Evolutionary conservation across 2,329 filamentous ascomycete genomes (phyloP).

Genomic region (Gaeumannomyces tritici): DNA sequence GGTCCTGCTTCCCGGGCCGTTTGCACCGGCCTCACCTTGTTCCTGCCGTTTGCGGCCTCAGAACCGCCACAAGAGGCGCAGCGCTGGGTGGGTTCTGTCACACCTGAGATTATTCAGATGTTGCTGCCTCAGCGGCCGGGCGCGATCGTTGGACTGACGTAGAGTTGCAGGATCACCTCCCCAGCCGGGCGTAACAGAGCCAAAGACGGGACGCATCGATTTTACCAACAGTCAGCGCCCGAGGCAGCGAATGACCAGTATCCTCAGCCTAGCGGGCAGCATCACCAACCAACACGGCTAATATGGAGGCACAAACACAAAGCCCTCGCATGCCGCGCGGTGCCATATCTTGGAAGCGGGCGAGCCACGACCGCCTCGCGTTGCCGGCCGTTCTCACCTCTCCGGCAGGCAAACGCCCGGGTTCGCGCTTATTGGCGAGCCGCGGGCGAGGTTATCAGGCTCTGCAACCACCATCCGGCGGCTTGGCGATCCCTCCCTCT

Average conservation of each 20-base stretch:
- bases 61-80: no score
- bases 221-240: not conserved
- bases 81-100: no score
- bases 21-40: not conserved
- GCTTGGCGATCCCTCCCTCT: not conserved
- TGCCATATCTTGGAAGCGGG: not conserved
- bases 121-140: not conserved
- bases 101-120: no score
- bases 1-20: not conserved
- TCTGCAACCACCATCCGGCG: not conserved
- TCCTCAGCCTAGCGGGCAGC: not conserved
- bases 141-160: not conserved
- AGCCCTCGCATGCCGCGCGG: not conserved
- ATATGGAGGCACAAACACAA: not conserved
- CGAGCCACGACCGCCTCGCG: no score
- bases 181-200: not conserved
- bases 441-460: not conserved
- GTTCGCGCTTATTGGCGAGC: not conserved
- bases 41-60: not conserved
- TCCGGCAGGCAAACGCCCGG: not conserved
- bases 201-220: not conserved
- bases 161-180: not conserved
- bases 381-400: no score
- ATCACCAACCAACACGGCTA: not conserved
- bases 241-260: not conserved